Conservation (phyloP, 805 yeast species). For the Saccharomyces jurei region DNA sequence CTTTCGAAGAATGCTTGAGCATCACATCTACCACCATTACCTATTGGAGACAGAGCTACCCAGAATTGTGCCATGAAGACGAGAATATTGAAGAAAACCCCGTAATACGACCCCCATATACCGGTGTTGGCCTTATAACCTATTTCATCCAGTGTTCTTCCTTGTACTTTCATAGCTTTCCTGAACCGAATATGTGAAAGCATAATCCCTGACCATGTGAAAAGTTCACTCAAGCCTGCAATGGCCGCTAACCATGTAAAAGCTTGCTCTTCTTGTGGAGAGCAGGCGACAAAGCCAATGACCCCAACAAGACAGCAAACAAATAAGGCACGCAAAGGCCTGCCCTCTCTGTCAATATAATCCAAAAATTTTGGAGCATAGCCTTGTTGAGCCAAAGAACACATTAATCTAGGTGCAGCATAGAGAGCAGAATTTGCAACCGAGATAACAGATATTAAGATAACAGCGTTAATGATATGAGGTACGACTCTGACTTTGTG, state of each 20-base stretch:
- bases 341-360: constrained; percentile 49
- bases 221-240: constrained; percentile 50
- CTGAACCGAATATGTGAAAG: constrained; percentile 48
- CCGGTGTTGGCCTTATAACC: constrained; percentile 45
- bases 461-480: constrained; percentile 66
- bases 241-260: constrained; percentile 56
- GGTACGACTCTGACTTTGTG: constrained; percentile 61
- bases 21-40: constrained; percentile 27
- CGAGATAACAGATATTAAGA: constrained; percentile 62
- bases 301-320: constrained; percentile 47
- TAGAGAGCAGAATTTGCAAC: constrained; percentile 72
- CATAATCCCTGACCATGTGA: constrained; percentile 54
- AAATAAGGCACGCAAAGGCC: constrained; percentile 49
- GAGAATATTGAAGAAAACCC: constrained; percentile 40
- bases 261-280: constrained; percentile 42
- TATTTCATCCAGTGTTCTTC: constrained; percentile 39
- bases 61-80: constrained; percentile 54
- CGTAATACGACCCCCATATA: constrained; percentile 42
- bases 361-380: constrained; percentile 50
- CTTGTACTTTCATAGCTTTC: constrained; percentile 44
- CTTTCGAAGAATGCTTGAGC: constrained; percentile 42
- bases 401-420: constrained; percentile 64
- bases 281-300: constrained; percentile 54
- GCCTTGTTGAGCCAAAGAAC: constrained; percentile 66
- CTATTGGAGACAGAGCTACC: constrained; percentile 56